Evolutionary conservation across 2,329 filamentous ascomycete genomes (phyloP).

Genomic region (Colletotrichum noveboracense): DNA sequence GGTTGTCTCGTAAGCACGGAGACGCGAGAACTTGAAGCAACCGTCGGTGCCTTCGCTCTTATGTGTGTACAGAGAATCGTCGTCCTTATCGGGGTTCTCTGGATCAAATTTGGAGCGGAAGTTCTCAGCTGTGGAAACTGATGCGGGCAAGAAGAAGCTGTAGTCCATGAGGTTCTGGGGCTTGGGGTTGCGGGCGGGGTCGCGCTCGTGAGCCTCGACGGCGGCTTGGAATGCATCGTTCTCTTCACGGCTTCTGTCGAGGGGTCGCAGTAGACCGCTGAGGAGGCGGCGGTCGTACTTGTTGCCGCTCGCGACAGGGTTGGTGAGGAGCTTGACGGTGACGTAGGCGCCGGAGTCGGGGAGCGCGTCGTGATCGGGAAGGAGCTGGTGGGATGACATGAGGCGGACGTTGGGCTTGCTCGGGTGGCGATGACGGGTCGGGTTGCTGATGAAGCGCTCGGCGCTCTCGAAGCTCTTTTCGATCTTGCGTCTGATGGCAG

Average conservation of each 20-base stretch:
- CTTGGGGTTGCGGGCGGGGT: conserved; percentile 60
- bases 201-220: conserved; percentile 58
- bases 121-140: conserved; percentile 48
- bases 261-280: conserved; percentile 65
- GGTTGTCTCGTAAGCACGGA: conserved; percentile 69
- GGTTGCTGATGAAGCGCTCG: conserved; percentile 58
- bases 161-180: conserved; percentile 68
- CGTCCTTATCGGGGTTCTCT: conserved; percentile 58
- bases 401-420: conserved; percentile 50
- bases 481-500: conserved; percentile 72
- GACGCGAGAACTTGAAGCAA: conserved; percentile 65
- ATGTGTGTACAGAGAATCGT: conserved; percentile 59
- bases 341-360: conserved; percentile 73
- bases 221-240: conserved; percentile 56
- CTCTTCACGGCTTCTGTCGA: conserved; percentile 60
- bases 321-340: conserved; percentile 71
- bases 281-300: conserved; percentile 67
- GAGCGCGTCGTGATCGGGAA: conserved; percentile 73
- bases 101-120: conserved; percentile 68
- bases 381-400: conserved; percentile 63
- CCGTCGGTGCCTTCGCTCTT: conserved; percentile 48
- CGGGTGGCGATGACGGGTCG: conserved; percentile 60
- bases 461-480: conserved; percentile 65
- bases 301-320: conserved; percentile 59
- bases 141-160: conserved; percentile 68